Percentiles rank a stretch among this genome's conserved stretches.
These are phyloP conservation scores for Baudoinia panamericana DNA, from an alignment of 495 filamentous ascomycete genomes.

Conservation along the genomic window DNA sequence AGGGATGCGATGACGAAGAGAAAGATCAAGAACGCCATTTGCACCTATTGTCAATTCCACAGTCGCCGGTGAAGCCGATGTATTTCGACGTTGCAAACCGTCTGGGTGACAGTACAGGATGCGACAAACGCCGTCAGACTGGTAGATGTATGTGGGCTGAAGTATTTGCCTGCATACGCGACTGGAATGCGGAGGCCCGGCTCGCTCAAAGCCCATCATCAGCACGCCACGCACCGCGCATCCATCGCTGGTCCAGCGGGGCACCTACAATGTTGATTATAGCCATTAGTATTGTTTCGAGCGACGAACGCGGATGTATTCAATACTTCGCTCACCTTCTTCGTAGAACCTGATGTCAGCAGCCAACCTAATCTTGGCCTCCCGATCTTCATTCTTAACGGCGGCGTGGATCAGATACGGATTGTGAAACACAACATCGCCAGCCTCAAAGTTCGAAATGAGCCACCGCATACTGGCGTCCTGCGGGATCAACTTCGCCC, in stretches of 20 bases:
- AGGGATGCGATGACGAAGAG: too few relatives aligned
- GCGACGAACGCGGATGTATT: too few relatives aligned
- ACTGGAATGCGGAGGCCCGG: too few relatives aligned
- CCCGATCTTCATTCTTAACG: constrained; percentile 41
- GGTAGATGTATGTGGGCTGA: not conserved
- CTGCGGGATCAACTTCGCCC: too few relatives aligned
- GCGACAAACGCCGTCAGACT: not conserved
- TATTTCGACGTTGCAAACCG: too few relatives aligned
- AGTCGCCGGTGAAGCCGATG: too few relatives aligned
- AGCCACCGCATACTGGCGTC: constrained; percentile 39
- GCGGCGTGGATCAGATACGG: constrained; percentile 46
- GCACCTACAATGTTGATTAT: too few relatives aligned
- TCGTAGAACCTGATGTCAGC: constrained; percentile 42
- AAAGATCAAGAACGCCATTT: too few relatives aligned
- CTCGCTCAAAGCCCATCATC: constrained; percentile 14
- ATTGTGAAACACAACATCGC: constrained; percentile 48
- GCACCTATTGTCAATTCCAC: too few relatives aligned
- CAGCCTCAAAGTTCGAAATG: constrained; percentile 44
- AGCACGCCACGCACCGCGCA: constrained; percentile 14
- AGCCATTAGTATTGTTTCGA: too few relatives aligned
- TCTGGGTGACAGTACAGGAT: too few relatives aligned
- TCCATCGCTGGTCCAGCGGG: constrained; percentile 16
- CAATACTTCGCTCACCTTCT: constrained; percentile 7
- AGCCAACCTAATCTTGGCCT: constrained; percentile 43
- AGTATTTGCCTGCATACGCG: not conserved